Evolutionary conservation across 495 filamentous ascomycete genomes (phyloP), one percentile per base, ranked within the genome.

Genomic region (Penicillium riverlandense): DNA sequence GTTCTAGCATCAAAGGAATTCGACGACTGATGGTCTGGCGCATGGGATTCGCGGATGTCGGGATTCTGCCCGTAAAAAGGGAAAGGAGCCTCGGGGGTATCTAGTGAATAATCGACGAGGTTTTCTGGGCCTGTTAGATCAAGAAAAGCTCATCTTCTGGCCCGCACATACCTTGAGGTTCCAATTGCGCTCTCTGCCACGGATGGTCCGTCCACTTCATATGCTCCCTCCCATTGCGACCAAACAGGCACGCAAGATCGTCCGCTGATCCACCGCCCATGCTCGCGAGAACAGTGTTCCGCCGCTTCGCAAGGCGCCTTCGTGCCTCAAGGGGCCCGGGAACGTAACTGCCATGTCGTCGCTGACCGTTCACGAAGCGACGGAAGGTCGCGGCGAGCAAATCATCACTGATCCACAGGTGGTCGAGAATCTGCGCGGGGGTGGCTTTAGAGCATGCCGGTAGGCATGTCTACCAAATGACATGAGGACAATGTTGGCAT

Each of bases 301-400:
- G 59, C 40, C 77, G 57, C 53, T 66, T 76, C 6, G 74, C 66
- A 43, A 72, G 56, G 33, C 78, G 66, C 53, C 71, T 68, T 37
- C 73, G 65, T n/a, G 76, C 76, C 57, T 82, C 78, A 55, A 82
- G 55, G 39, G 78, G 78, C 2, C 78, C 78, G n/a, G 78, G 77
- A 1, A 74, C 70, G 30, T 65, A 67, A 59, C 75, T 77, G 44
- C 67, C 75, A 67, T 77, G 61, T 27, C 77, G 70, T 49, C 65
- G 55, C 37, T 60, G 63, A 11, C 62, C 54, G 36, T 65, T 63
- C 14, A 58, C 59, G 53, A 78, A 79, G 29, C 70, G 67, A 44
- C 65, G 61, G 40, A 77, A 71, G 7, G 72, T 69, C 7, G 65
- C 58, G n/a, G 66, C 55, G 8, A 80, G 67, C 29, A 76, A 45